phyloP scores from a whole-genome alignment of 139 green algal species.

The Diplosphaera chodatii region DNA sequence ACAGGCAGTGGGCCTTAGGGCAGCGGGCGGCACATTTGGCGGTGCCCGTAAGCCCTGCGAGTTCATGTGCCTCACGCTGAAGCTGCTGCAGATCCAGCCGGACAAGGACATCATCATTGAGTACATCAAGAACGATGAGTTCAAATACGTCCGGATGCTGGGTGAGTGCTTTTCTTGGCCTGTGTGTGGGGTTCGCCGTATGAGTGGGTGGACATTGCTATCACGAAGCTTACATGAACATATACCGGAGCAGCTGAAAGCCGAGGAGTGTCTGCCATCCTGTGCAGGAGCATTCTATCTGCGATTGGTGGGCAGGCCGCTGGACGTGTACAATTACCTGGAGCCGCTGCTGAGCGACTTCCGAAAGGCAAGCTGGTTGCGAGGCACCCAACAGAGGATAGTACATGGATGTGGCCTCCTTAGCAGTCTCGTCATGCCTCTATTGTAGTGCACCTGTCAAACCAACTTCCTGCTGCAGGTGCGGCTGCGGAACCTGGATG shows the following conservation, averaged over 20 bases:
- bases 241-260: too few species aligned
- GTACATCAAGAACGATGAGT: slow-evolving; percentile 97
- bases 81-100: slow-evolving; percentile 98
- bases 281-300: slow-evolving; percentile 92
- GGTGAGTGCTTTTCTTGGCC: slow-evolving; percentile 55
- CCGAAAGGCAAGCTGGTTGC: slow-evolving; percentile 53
- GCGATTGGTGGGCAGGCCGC: slow-evolving; percentile 76
- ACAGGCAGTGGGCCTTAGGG: slow-evolving; percentile 73
- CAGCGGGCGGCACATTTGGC: slow-evolving; percentile 80
- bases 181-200: too few species aligned
- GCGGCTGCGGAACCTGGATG: slow-evolving; percentile 47
- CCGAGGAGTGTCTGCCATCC: too few species aligned
- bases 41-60: slow-evolving; percentile 74
- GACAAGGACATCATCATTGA: slow-evolving; percentile 97
- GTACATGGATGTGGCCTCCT: too few species aligned
- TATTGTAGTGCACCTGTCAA: too few species aligned
- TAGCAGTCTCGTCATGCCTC: too few species aligned
- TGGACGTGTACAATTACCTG: slow-evolving; percentile 95
- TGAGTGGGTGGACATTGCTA: too few species aligned
- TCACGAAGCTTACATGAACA: too few species aligned
- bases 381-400: too few species aligned
- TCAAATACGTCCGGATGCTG: slow-evolving; percentile 90
- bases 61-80: slow-evolving; percentile 95
- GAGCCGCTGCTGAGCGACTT: slow-evolving; percentile 98
- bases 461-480: too few species aligned